Evolutionary conservation across 345 rosid species (phyloP), one percentile per base, ranked within the genome.

Genomic region (Syzygium jambos): DNA sequence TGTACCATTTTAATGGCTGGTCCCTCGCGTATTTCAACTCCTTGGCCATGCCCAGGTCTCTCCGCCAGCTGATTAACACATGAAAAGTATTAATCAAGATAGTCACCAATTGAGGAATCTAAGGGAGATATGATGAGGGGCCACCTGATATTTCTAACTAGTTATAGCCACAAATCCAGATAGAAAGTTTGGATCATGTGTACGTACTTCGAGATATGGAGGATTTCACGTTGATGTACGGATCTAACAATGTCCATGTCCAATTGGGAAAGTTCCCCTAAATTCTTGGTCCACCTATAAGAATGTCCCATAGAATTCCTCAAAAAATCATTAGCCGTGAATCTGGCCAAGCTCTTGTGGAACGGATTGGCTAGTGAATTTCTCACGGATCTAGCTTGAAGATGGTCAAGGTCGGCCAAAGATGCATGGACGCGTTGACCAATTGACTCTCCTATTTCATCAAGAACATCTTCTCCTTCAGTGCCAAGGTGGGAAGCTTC

Each of bases 401-500:
- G 59, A 51, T 49, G 53, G 56, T 86, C 63, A 8, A 86, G 56
- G 53, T 86, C 22, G 27, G 51, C 22, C 59, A 49, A 16, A 13
- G 82, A 87, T 14, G 52, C 51, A 3, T 7, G 68, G 14, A 87
- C 65, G 65, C 34, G 52, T 12, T 21, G 46, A 38, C 22, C 57
- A 51, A 92, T 87, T 11, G 85, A 89, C 5, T 84, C 88, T 84
- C 88, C 87, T 10, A 91, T 90, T 78, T 90, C 90, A 38, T 92
- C 94, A 17, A 93, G 93, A 46, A 51, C 77, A 84, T 91, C 89
- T 91, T 94, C 98, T 11, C 92, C 96, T n/a, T 85, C 89, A 17
- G 89, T 82, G 65, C 93, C 85, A 19, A 94, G 89, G 38, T 92
- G 92, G 22, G 95, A 91, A 86, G 98, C 98, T 90, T 94, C 95